phyloP scores from a whole-genome alignment of 1,139 yeast genomes.

The Debaryomycetaceae sp. region DNA sequence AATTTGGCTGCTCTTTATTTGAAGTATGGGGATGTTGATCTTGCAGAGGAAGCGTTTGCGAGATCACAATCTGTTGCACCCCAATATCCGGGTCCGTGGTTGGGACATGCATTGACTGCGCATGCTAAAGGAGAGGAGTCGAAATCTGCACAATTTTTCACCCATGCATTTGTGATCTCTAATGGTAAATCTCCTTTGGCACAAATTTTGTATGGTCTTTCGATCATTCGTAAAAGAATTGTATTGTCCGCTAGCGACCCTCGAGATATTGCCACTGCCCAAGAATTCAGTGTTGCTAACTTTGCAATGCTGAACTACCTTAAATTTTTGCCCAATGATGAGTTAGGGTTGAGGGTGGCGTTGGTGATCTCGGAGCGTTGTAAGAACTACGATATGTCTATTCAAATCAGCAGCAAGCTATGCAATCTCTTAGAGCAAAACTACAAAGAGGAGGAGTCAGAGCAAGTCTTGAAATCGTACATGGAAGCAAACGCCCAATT shows the following conservation, averaged over 20 bases:
- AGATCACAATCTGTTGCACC: conserved; percentile 85
- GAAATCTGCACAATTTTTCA: conserved; percentile 55
- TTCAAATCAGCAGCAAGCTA: conserved; percentile 44
- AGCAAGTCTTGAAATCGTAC: conserved; percentile 44
- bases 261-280: conserved; percentile 56
- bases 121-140: conserved; percentile 53
- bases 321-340: conserved; percentile 62
- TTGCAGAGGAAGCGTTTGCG: conserved; percentile 70
- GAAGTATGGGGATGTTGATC: conserved; percentile 60
- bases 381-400: conserved; percentile 54
- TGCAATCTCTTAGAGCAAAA: conserved; percentile 50
- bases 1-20: conserved; percentile 79
- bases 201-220: conserved; percentile 66
- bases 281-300: conserved; percentile 64
- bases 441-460: conserved; percentile 58
- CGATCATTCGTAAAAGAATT: conserved; percentile 47
- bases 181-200: conserved; percentile 72
- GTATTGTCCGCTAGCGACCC: conserved; percentile 36
- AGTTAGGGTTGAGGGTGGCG: conserved; percentile 58
- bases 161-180: conserved; percentile 75
- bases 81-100: conserved; percentile 74
- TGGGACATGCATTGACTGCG: conserved; percentile 75
- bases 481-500: conserved; percentile 63
- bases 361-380: conserved; percentile 68
- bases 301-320: conserved; percentile 72